phyloP scores from a whole-genome alignment of 1,284 basidiomycete species.

The Leccinum pachyderme region DNA sequence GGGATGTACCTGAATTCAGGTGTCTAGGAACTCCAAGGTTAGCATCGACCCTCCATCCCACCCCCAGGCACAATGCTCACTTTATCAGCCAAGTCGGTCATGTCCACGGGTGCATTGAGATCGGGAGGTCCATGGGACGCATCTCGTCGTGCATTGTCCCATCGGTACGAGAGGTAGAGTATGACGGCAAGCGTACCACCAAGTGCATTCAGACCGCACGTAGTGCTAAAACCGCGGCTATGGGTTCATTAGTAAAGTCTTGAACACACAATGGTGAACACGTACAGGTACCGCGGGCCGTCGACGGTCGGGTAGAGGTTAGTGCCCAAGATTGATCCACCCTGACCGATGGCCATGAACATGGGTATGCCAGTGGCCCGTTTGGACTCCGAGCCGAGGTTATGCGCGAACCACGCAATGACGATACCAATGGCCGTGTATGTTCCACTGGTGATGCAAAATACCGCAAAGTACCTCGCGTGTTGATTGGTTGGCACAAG shows the following conservation, averaged over 20 bases:
- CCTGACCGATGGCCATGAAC: conserved; percentile 78
- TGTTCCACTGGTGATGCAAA: conserved; percentile 70
- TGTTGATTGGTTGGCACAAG: conserved; percentile 43
- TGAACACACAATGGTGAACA: neutral
- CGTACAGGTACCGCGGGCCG: conserved; percentile 63
- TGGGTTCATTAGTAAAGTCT: neutral
- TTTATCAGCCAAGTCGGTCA: conserved; percentile 63
- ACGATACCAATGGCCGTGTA: conserved; percentile 69
- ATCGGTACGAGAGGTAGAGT: conserved; percentile 54
- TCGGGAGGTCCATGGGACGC: conserved; percentile 50
- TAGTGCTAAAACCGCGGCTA: conserved; percentile 66
- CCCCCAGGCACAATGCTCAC: conserved; percentile 30
- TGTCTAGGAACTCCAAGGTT: conserved; percentile 7
- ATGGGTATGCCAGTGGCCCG: conserved; percentile 72
- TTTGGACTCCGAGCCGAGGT: conserved; percentile 76
- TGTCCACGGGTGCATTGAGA: conserved; percentile 55
- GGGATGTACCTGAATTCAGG: conserved; percentile 26
- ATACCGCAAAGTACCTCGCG: conserved; percentile 70
- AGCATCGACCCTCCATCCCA: neutral
- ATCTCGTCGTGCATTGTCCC: conserved; percentile 59
- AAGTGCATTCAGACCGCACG: conserved; percentile 55
- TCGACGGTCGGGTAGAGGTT: conserved; percentile 66
- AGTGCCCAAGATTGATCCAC: conserved; percentile 69
- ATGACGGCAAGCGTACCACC: conserved; percentile 46
- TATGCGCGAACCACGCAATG: conserved; percentile 78